Evolutionary conservation across 257 asterid species (phyloP).

Genomic region (Gentiana macrophylla): DNA sequence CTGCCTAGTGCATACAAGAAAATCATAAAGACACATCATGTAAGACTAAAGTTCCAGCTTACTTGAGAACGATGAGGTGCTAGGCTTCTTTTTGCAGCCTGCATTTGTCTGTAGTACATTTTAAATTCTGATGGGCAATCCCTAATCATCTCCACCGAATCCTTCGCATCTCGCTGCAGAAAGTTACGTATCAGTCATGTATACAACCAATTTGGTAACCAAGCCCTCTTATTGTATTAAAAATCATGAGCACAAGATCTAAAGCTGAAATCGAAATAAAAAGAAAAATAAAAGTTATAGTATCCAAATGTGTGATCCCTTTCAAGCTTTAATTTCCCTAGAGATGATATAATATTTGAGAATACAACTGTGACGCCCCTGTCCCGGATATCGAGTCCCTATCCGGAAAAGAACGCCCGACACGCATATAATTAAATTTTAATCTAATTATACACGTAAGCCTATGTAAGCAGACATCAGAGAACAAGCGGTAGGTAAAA

Average conservation of each 20-base stretch:
- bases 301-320: background rate
- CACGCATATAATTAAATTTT: too few relatives aligned
- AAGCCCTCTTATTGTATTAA: background rate
- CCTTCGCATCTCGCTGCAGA: conserved; percentile 84
- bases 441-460: too few relatives aligned
- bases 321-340: background rate
- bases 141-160: conserved; percentile 67
- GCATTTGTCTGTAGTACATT: conserved; percentile 97
- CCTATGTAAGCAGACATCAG: too few relatives aligned
- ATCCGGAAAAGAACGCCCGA: too few relatives aligned
- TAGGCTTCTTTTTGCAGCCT: conserved; percentile 95
- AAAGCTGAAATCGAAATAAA: background rate
- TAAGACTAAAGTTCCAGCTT: conserved; percentile 4
- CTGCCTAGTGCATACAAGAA: too few relatives aligned
- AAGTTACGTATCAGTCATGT: background rate
- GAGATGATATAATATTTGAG: background rate
- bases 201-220: too few relatives aligned
- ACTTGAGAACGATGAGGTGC: conserved; percentile 92
- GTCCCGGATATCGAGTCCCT: too few relatives aligned
- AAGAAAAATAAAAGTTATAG: background rate
- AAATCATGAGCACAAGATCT: background rate
- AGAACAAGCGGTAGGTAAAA: too few relatives aligned
- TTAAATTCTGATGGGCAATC: conserved; percentile 71
- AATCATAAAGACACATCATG: too few relatives aligned
- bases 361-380: background rate